phyloP scores from a whole-genome alignment of 228 moss, liverwort and hornwort species.

The Sphagnum fallax region DNA sequence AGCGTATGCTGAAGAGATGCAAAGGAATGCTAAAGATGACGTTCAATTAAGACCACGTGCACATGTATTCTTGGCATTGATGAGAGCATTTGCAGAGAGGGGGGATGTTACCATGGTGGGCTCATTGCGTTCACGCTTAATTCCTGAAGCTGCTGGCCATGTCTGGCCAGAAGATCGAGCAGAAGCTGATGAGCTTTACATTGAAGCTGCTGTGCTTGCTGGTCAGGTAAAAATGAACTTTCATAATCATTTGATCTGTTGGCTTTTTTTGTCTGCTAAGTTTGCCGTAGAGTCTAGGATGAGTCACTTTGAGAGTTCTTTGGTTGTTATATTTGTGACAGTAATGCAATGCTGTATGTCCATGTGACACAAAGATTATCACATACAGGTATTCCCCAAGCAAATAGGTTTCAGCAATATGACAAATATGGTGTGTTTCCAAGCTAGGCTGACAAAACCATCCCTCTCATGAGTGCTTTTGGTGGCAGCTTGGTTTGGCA shows the following conservation, averaged over 20 bases:
- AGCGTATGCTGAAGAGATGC: slow-evolving; percentile 68
- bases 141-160: slow-evolving; percentile 79
- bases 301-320: too few species aligned
- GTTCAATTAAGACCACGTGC: slow-evolving; percentile 69
- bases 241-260: neutral
- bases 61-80: slow-evolving; percentile 85
- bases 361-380: neutral
- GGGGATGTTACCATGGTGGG: slow-evolving; percentile 62
- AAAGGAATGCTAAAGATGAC: slow-evolving; percentile 52
- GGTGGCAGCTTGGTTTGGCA: slow-evolving; percentile 70
- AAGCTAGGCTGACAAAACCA: too few species aligned
- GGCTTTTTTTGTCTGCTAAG: neutral
- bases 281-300: neutral
- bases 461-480: too few species aligned
- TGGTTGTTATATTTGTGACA: too few species aligned
- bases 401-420: too few species aligned
- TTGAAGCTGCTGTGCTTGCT: slow-evolving; percentile 79
- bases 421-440: too few species aligned
- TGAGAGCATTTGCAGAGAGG: slow-evolving; percentile 85
- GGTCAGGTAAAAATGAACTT: slow-evolving; percentile 49
- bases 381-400: too few species aligned
- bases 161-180: slow-evolving; percentile 91
- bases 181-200: slow-evolving; percentile 89
- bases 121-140: slow-evolving; percentile 63
- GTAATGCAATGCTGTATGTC: too few species aligned